Conservation (phyloP, 2,329 filamentous ascomycete species). For the Pseudocercospora vitis region DNA sequence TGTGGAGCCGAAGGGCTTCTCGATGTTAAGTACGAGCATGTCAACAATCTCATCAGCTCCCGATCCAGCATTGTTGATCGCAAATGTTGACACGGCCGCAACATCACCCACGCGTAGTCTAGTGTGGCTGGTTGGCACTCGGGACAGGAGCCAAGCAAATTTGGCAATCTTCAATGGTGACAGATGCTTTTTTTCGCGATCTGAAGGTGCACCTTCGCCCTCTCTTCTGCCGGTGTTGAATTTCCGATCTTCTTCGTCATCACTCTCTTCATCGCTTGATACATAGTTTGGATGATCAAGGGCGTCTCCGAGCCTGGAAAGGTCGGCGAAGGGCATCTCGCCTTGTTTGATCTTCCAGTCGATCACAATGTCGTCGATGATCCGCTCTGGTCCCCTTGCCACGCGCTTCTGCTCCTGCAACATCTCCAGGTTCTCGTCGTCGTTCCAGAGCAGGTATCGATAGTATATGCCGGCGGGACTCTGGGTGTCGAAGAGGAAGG, state of each 20-base stretch:
- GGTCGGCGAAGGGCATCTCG: conserved; percentile 61
- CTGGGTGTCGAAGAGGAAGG: conserved; percentile 87
- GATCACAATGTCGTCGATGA: conserved; percentile 71
- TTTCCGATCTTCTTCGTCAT: conserved; percentile 53
- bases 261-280: conserved; percentile 81
- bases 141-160: conserved; percentile 77
- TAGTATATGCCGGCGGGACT: conserved; percentile 84
- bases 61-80: conserved; percentile 78
- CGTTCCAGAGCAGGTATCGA: conserved; percentile 79
- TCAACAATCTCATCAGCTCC: conserved; percentile 92
- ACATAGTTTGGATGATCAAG: conserved; percentile 82
- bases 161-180: conserved; percentile 82
- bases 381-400: conserved; percentile 31
- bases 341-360: conserved; percentile 76
- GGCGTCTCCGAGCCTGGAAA: conserved; percentile 72
- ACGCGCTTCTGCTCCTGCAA: conserved; percentile 44
- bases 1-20: conserved; percentile 71
- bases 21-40: conserved; percentile 78
- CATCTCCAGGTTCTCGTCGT: conserved; percentile 47
- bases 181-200: conserved; percentile 59
- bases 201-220: conserved; percentile 41
- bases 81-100: conserved; percentile 81
- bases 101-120: conserved; percentile 81
- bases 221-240: conserved; percentile 41
- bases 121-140: conserved; percentile 73